Base-by-base conservation (phyloP, 2,329 filamentous ascomycete genomes). In the Xylariaceae sp. region DNA sequence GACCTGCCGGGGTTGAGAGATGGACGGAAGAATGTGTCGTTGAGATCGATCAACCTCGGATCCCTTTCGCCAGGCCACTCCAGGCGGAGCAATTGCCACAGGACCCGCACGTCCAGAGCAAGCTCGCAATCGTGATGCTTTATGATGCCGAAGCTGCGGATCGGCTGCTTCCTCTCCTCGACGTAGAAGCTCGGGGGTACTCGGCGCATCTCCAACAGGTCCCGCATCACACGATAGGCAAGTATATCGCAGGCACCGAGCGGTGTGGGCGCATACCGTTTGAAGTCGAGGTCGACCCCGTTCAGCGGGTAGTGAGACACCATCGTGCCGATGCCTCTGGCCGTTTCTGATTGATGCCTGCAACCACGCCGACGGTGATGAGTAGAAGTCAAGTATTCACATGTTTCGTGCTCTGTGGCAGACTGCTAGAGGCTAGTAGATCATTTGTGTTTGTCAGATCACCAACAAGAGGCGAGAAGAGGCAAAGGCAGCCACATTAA, bases 241-340 rank as follows among this genome's bases (percentile, higher is more conserved):
- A 63, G 42, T 28, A 62, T 42, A 31, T 62, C 61, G 13, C 57
- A 55, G 13, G 47, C 50, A 3, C 48, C 53, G 6, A 64, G 32
- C 3, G 52, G 50, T 21, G 50, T 58, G 40, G 63, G 60, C 6
- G 57, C 52, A 38, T 64, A 65, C n/a, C 52, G 50, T 17, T 44
- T 39, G 43, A 62, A 61, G 26, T 58, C 55, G 21, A 60, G 50
- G 24, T 56, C 44, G 18, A 56, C 42, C n/a, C 55, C 50, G 40
- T 63, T 56, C 5, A 64, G 41, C 14, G 61, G 62, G 34, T 63
- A 64, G 44, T 64, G 56, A 9, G 29, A 29, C 23, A 43, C 30
- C 53, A 53, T 55, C 2, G 16, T 47, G 40, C 14, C 28, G 17
- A 26, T 27, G 5, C 18, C n/a, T n/a, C n/a, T n/a, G n/a, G n/a